phyloP scores from a whole-genome alignment of 2,329 filamentous ascomycete genomes.

The Diaporthe velutina region DNA sequence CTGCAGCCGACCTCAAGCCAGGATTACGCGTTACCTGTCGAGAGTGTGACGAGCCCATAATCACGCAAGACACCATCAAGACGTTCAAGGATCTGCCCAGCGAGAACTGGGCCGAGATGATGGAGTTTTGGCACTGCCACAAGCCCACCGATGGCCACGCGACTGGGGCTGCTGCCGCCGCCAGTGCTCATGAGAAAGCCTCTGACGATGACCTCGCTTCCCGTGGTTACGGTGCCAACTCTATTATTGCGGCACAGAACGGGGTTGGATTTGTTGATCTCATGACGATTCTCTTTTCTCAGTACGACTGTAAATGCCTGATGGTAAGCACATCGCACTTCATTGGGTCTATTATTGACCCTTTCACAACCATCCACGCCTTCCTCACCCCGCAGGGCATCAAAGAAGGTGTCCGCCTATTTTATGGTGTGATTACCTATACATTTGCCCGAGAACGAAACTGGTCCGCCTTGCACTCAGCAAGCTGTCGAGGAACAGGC shows the following conservation, averaged over 20 bases:
- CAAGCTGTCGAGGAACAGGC: slow-evolving; percentile 43
- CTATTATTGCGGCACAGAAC: slow-evolving; percentile 74
- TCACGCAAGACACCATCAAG: slow-evolving; percentile 39
- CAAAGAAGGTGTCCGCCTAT: slow-evolving; percentile 73
- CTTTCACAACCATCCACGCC: background rate
- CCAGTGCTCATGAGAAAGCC: slow-evolving; percentile 43
- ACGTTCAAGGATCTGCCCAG: slow-evolving; percentile 94
- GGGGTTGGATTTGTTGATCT: slow-evolving; percentile 85
- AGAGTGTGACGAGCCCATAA: slow-evolving; percentile 44
- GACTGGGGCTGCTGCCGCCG: background rate
- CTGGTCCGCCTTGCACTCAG: slow-evolving; percentile 47
- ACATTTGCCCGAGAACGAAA: slow-evolving; percentile 75
- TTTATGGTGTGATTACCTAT: slow-evolving; percentile 74
- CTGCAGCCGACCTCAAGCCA: slow-evolving; percentile 31
- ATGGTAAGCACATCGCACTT: slow-evolving; percentile 51
- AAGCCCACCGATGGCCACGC: slow-evolving; percentile 69
- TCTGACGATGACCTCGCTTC: slow-evolving; percentile 61
- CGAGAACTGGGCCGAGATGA: slow-evolving; percentile 99
- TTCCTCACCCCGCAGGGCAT: slow-evolving; percentile 53
- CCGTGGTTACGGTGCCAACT: slow-evolving; percentile 88
- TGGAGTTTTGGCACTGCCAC: slow-evolving; percentile 99
- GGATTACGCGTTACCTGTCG: slow-evolving; percentile 33
- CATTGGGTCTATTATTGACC: slow-evolving; percentile 37
- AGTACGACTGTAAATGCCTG: slow-evolving; percentile 71
- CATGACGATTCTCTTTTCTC: slow-evolving; percentile 78